Evolutionary conservation across 139 green algal genomes (phyloP), one percentile per base, ranked within the genome.

Genomic region (Mesotaenium endlicherianum): DNA sequence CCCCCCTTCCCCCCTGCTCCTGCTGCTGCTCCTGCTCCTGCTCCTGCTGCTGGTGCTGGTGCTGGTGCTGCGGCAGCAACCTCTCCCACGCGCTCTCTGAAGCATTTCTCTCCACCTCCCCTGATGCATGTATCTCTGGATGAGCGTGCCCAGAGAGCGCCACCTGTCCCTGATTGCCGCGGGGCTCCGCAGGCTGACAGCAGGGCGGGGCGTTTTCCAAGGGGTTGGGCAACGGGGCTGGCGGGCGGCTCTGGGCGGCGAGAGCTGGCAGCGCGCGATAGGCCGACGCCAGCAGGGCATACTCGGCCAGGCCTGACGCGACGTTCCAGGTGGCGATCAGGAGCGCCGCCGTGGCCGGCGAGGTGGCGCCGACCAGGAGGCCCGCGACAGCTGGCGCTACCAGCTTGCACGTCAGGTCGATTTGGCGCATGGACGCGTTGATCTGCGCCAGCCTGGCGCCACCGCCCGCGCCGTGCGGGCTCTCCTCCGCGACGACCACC

Each of bases 331-430:
- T 70, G 1, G 75, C 55, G 36, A 95, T 87, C 3, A 64, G 69
- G 0, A 87, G 17, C 30, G 91, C 80, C 0, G 90, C 87, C 1
- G 45, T 39, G 0, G 74, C 41, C 70, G 43, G 69, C 87, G 5
- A 92, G 92, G n/a, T 67, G 8, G 11, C 3, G 67, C 77, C 83
- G 92, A 97, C 94, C 31, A 95, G 47, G 31, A 93, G 75, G 2
- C 94, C 94, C 2, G 89, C 87, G 0, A 70, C 67, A 5, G 94
- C 82, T 26, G 94, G 94, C 0, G 89, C 88, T 1, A 89, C 59
- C 50, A 97, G 91, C 57, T 93, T 87, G 69, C 87, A 94, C 0
- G 70, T 88, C 47, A 97, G 88, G 79, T 97, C 94, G 71, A 97
- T 95, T 0, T 90, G 88, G 2, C 92, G 88, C 91, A 97, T 94